Evolutionary conservation across 331 rosid species (phyloP), one percentile per base, ranked within the genome.

Genomic region (Stylosanthes scabra): DNA sequence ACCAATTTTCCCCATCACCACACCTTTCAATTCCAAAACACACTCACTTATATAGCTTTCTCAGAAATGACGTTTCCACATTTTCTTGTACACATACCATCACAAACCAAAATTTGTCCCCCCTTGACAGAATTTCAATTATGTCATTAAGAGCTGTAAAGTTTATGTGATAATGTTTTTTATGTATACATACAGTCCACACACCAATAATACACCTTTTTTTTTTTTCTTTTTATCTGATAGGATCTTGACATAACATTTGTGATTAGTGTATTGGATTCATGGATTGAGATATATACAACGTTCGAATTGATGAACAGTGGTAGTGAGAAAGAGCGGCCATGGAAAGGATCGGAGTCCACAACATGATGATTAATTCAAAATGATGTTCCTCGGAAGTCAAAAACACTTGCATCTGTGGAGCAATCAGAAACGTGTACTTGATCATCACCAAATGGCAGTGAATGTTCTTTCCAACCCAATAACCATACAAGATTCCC

Each of bases 351-450:
- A 78, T n/a, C n/a, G n/a, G n/a, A n/a, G 63, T 70, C 78, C 41
- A 75, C 78, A 70, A 70, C 83, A 82, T 29, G 78, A 82, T 82
- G 68, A 78, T 82, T 78, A 58, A 63, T 82, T 73, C 74, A 74
- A 82, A 69, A 74, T 78, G 70, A 74, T 37, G 54, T 59, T 52
- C 65, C 70, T 75, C 10, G 54, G 34, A 74, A 70, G 86, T 83
- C 83, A 83, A 78, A 74, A 75, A 66, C 79, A 66, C 65, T 70
- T 70, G 60, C 67, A 3, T 54, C 64, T 50, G 45, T 78, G 64
- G 67, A 69, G 12, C 75, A 57, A 70, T 59, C 81, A 78, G 58
- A 41, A 42, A 83, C 80, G 47, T 80, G 84, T 76, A 72, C 72
- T 76, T 56, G n/a, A n/a, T n/a, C n/a, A n/a, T n/a, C 72, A 68